Evolutionary conservation across 129 eudicot genomes (phyloP), one percentile per base, ranked within the genome.

Genomic region (Lonicera japonica): DNA sequence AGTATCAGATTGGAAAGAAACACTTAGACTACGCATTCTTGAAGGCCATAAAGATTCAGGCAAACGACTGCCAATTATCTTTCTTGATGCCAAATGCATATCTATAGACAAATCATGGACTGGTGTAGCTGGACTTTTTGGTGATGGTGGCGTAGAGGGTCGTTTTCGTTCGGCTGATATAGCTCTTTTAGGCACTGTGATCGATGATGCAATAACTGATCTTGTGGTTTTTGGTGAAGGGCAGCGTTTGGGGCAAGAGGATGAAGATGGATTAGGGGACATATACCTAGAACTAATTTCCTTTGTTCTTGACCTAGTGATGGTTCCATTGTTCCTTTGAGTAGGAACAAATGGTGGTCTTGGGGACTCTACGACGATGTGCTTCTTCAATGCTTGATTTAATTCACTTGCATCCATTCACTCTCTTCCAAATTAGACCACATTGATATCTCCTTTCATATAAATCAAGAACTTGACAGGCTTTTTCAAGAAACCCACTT

Each of bases 31-130:
- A 24, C 98, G 81, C 96, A 78, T 87, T 63, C 88, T 84, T 40
- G 98, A 87, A 47, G 98, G 96, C 98, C 98, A 92, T 74, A 92
- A 67, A 13, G 82, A 77, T 74, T 92, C 99, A 11, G 89, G 84
- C 68, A 88, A 51, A 56, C 80, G 69, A 60, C 69, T 78, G 47
- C 73, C 77, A 29, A 51, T 43, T 45, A 67, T 41, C 75, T 84
- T 92, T 67, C 80, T 79, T 11, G 91, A 71, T 7, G 82, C 74
- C 73, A 82, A 60, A 22, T 77, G 84, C n/a, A 67, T 56, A 62
- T 76, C 85, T 41, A 76, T 77, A 51, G 79, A 41, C 65, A 92
- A 74, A 62, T 85, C 95, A 20, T 77, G 72, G 17, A 81, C 80
- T 17, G 95, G 99, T 46, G 98, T 92, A 6, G 80, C 61, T 7